These are phyloP conservation scores for Penicillium macrosclerotiorum DNA, from an alignment of 495 filamentous ascomycete genomes.

Conservation along the genomic window DNA sequence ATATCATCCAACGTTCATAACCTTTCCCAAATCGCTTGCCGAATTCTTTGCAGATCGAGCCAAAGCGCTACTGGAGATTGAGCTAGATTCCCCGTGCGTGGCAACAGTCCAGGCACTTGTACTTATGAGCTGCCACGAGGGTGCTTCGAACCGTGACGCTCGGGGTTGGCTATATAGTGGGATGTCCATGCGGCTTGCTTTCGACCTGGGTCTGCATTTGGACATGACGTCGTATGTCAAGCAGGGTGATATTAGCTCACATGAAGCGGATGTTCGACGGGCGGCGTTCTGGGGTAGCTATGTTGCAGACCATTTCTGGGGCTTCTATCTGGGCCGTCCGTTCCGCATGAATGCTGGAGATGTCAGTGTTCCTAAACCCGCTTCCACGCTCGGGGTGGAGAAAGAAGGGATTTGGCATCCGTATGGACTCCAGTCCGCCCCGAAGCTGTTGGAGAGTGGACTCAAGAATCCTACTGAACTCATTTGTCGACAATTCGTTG, in stretches of 20 bases:
- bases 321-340: conserved; percentile 46
- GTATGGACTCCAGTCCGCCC: conserved; percentile 36
- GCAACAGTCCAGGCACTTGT: conserved; percentile 51
- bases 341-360: conserved; percentile 49
- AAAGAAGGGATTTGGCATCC: conserved; percentile 44
- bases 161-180: conserved; percentile 52
- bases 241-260: conserved; percentile 39
- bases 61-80: conserved; percentile 48
- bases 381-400: conserved; percentile 30
- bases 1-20: conserved; percentile 47
- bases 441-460: conserved; percentile 16
- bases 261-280: conserved; percentile 45
- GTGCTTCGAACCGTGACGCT: conserved; percentile 46
- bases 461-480: conserved; percentile 40
- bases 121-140: conserved; percentile 48
- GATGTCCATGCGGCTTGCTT: conserved; percentile 52
- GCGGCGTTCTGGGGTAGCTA: conserved; percentile 53
- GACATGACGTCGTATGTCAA: conserved; percentile 48
- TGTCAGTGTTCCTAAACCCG: conserved; percentile 44
- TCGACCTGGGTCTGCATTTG: conserved; percentile 49
- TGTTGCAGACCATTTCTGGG: conserved; percentile 50
- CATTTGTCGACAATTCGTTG: conserved; percentile 44
- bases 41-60: conserved; percentile 52
- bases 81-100: conserved; percentile 49
- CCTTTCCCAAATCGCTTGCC: conserved; percentile 44